Evolutionary conservation across 2,329 filamentous ascomycete genomes (phyloP), one percentile per base, ranked within the genome.

Genomic region (Pyrenochaeta sp.): DNA sequence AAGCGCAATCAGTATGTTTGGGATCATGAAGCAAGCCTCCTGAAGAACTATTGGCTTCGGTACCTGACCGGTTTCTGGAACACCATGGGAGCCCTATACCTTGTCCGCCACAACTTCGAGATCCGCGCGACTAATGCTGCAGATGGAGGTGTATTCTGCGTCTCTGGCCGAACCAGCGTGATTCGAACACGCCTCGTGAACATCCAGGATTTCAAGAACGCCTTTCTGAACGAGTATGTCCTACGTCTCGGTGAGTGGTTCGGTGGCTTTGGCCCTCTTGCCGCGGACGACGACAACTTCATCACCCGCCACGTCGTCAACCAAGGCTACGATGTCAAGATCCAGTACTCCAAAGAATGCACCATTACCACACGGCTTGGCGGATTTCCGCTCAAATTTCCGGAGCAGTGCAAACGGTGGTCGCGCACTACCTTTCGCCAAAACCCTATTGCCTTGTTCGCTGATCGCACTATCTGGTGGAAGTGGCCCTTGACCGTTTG

Each of bases 291-390:
- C n/a, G 64, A 69, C 29, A 66, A 62, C 19, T 85, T 79, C 50
- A 69, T 81, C 18, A 84, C 81, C 0, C 73, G 82, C 6, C 79
- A 74, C 51, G 69, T 77, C 5, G 71, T 81, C 17, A 67, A 69
- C 7, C 54, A 73, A 3, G 73, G 72, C 5, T 81, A 73, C 72
- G 66, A 72, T 3, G 72, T 84, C 38, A 74, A 75, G 41, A 76
- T 84, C 32, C 82, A 86, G 57, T 75, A 77, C 42, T 72, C 70
- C 3, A 49, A 70, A 0, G 76, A 82, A 5, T 72, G 76, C 0
- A 68, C 72, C 0, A 72, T 85, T 23, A 69, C 74, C 17, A 85
- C 81, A 0, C 72, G 70, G 0, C 67, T 86, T 1, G 60, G 55
- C 3, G 24, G 14, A 3, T 37, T 44, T 13, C 47, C 37, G 0